phyloP scores from a whole-genome alignment of 2,329 filamentous ascomycete genomes.

The Aureobasidium sp. region DNA sequence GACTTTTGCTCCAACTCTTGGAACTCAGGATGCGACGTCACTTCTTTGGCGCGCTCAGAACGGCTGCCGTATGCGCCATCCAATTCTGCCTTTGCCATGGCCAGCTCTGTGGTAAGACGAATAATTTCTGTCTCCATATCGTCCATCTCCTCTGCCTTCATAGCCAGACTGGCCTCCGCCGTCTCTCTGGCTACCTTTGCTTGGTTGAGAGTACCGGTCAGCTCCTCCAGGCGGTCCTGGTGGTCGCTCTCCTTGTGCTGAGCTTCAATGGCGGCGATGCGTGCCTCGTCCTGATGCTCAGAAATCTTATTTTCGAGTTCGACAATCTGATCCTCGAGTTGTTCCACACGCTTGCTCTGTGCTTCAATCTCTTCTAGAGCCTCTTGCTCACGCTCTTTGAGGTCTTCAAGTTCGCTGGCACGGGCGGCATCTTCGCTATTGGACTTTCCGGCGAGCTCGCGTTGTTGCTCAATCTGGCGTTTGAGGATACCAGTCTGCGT shows the following conservation, averaged over 20 bases:
- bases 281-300: conserved; percentile 28
- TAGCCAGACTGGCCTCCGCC: conserved; percentile 22
- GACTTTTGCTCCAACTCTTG: conserved; percentile 32
- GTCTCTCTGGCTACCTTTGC: conserved; percentile 19
- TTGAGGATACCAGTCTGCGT: conserved; percentile 87
- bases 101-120: conserved; percentile 67
- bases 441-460: conserved; percentile 82
- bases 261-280: conserved; percentile 31
- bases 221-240: conserved; percentile 20
- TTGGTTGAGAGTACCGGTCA: conserved; percentile 18
- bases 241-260: conserved; percentile 29
- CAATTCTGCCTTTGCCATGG: conserved; percentile 84
- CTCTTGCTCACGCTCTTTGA: conserved; percentile 21
- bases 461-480: conserved; percentile 90
- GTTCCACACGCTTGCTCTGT: conserved; percentile 28
- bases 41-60: conserved; percentile 61
- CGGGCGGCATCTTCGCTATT: conserved; percentile 50
- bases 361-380: conserved; percentile 27
- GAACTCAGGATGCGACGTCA: conserved; percentile 49
- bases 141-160: conserved; percentile 27
- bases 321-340: conserved; percentile 20
- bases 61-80: conserved; percentile 87
- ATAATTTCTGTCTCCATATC: conserved; percentile 57
- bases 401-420: conserved; percentile 23
- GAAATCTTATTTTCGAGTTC: conserved; percentile 28